phyloP scores from a whole-genome alignment of 352 stramenopile genomes.

The Pythium plurisporium region DNA sequence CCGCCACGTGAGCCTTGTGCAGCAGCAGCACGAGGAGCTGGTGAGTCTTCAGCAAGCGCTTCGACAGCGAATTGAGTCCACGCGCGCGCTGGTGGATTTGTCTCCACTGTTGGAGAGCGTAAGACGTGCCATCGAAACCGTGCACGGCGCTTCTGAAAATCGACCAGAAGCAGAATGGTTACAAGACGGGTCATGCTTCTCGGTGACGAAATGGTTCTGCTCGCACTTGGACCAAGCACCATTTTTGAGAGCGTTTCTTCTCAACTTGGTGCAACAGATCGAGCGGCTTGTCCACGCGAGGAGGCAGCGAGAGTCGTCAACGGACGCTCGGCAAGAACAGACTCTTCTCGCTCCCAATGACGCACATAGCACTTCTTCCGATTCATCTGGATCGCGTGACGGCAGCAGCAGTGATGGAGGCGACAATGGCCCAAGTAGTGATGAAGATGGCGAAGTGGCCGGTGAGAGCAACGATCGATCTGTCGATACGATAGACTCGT shows the following conservation, averaged over 20 bases:
- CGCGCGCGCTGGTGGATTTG: neutral
- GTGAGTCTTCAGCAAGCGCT: neutral
- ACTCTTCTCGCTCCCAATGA: too few species aligned
- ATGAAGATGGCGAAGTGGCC: neutral
- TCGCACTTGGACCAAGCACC: neutral
- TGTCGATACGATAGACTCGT: too few species aligned
- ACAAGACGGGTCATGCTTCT: constrained; percentile 14
- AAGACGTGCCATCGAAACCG: too few species aligned
- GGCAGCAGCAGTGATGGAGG: neutral
- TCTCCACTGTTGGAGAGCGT: neutral
- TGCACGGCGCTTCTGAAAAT: too few species aligned
- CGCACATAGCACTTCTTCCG: too few species aligned
- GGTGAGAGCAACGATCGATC: too few species aligned
- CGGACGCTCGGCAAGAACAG: too few species aligned
- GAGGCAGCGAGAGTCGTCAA: constrained; percentile 4
- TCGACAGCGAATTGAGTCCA: constrained; percentile 8
- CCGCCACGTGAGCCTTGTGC: neutral
- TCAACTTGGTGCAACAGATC: constrained; percentile 2
- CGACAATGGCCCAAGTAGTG: neutral
- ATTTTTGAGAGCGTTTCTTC: constrained; percentile 12
- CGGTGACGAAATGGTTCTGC: neutral
- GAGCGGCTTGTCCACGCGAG: constrained; percentile 7
- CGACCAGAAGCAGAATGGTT: too few species aligned
- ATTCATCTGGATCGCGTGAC: neutral
- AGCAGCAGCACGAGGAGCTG: constrained; percentile 6